A percentile compares a stretch with the other conserved stretches of the same genome.
phyloP scores from a whole-genome alignment of 169 alveolate species.

The Besnoitia besnoiti region DNA sequence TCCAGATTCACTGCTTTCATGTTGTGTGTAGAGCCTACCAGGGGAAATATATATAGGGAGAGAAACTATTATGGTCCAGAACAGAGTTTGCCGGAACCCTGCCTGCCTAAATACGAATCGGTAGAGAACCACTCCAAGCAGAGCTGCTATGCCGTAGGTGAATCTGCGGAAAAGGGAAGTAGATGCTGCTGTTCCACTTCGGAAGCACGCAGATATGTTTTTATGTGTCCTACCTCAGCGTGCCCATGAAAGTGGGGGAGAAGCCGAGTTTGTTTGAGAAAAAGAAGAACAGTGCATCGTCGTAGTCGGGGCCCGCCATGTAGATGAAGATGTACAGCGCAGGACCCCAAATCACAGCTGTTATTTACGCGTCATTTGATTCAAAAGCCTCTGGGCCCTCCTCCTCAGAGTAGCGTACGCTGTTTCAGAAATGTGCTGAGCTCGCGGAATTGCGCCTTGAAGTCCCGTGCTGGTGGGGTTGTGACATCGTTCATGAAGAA shows the following conservation, averaged over 20 bases:
- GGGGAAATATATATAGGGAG: slow-evolving; percentile 78
- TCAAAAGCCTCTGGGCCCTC: background rate
- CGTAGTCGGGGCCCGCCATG: slow-evolving; percentile 90
- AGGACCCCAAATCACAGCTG: slow-evolving; percentile 87
- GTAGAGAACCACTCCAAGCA: slow-evolving; percentile 90
- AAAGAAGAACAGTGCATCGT: slow-evolving; percentile 94
- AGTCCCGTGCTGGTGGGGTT: slow-evolving; percentile 68
- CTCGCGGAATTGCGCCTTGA: slow-evolving; percentile 79
- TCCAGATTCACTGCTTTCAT: background rate
- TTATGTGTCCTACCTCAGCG: slow-evolving; percentile 78
- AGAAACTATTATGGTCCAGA: slow-evolving; percentile 88
- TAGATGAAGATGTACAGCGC: slow-evolving; percentile 86
- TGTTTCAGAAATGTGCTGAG: slow-evolving; percentile 83
- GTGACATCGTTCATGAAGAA: slow-evolving; percentile 84
- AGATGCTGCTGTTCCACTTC: background rate
- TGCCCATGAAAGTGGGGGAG: slow-evolving; percentile 93
- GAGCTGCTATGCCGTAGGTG: slow-evolving; percentile 91
- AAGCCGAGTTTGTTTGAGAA: slow-evolving; percentile 92
- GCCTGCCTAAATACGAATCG: slow-evolving; percentile 85
- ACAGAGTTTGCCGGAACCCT: slow-evolving; percentile 86
- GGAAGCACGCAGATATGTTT: background rate
- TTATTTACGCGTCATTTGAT: background rate
- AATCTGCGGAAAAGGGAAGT: slow-evolving; percentile 66
- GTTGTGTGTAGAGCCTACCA: slow-evolving; percentile 7
- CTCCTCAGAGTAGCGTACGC: slow-evolving; percentile 67